Percentiles rank a stretch among this genome's conserved stretches.
Evolutionary conservation across 352 stramenopile genomes (phyloP).

Genomic region (Phytophthora foliorum): DNA sequence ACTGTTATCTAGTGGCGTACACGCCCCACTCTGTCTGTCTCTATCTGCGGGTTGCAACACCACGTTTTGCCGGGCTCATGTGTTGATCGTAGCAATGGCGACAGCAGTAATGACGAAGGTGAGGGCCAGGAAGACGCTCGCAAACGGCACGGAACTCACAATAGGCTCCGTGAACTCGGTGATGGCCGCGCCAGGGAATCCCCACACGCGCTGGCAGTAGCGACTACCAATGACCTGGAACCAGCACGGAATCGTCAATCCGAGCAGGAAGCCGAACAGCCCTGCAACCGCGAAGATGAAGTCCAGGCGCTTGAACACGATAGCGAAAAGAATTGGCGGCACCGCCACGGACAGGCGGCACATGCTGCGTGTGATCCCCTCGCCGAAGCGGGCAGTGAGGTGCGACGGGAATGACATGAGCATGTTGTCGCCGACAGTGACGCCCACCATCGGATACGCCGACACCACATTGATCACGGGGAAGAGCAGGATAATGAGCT

Average conservation of each 20-base stretch:
- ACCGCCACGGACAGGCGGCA: slow-evolving; percentile 73
- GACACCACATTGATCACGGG: slow-evolving; percentile 88
- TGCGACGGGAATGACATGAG: slow-evolving; percentile 80
- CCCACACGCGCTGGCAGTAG: slow-evolving; percentile 81
- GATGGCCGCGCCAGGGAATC: slow-evolving; percentile 70
- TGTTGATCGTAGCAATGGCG: slow-evolving; percentile 71
- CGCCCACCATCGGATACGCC: slow-evolving; percentile 86
- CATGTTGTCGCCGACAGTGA: slow-evolving; percentile 89
- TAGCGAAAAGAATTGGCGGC: slow-evolving; percentile 76
- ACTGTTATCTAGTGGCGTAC: slow-evolving; percentile 1
- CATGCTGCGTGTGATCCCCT: slow-evolving; percentile 56
- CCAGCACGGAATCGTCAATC: slow-evolving; percentile 84
- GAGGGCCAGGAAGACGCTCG: slow-evolving; percentile 62
- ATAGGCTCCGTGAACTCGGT: slow-evolving; percentile 75
- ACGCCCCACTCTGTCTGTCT: slow-evolving; percentile 13
- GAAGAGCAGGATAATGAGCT: slow-evolving; percentile 87
- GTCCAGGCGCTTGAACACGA: slow-evolving; percentile 90
- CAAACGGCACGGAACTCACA: slow-evolving; percentile 75
- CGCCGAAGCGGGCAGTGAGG: slow-evolving; percentile 62
- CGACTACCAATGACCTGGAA: slow-evolving; percentile 87
- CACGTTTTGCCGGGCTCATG: slow-evolving; percentile 28
- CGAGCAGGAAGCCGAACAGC: slow-evolving; percentile 83
- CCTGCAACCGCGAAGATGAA: slow-evolving; percentile 85
- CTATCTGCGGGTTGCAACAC: slow-evolving; percentile 18
- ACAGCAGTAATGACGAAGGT: slow-evolving; percentile 79